Evolutionary conservation across 2,329 filamentous ascomycete species (phyloP).

Genomic region (Stemphylium lycopersici): DNA sequence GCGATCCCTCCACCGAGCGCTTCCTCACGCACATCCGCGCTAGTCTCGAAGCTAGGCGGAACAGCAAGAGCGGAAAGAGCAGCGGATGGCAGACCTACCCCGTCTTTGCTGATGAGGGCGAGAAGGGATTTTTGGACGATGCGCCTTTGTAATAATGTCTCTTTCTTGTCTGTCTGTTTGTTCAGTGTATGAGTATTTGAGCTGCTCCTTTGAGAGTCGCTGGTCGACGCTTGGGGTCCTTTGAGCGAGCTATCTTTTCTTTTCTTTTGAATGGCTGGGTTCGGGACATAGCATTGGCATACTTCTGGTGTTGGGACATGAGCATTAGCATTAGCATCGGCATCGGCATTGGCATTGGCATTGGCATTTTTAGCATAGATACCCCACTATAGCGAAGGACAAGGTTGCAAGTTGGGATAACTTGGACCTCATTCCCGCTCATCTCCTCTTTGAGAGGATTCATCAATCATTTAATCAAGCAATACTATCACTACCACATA

Average conservation of each 20-base stretch:
- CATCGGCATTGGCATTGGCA: not conserved
- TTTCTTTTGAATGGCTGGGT: not conserved
- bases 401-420: not conserved
- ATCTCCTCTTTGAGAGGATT: not conserved
- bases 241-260: not conserved
- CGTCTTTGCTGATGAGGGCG: conserved; percentile 18
- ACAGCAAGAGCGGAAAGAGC: not conserved
- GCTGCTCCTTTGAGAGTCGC: not conserved
- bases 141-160: conserved; percentile 10
- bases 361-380: not conserved
- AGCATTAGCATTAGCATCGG: not conserved
- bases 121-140: conserved; percentile 18
- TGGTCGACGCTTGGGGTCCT: not conserved
- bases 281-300: not conserved
- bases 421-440: not conserved
- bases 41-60: conserved; percentile 19
- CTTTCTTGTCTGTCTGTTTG: not conserved
- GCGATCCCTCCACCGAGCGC: conserved; percentile 8
- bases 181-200: not conserved
- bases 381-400: not conserved
- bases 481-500: not conserved
- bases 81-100: conserved; percentile 6
- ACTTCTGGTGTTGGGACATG: not conserved
- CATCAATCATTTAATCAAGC: not conserved
- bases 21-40: conserved; percentile 22